A percentile compares a stretch with the other conserved stretches of the same genome.
Evolutionary conservation across 371 early-diverging fungal species (phyloP).

Genomic region (Mortierella sp.): DNA sequence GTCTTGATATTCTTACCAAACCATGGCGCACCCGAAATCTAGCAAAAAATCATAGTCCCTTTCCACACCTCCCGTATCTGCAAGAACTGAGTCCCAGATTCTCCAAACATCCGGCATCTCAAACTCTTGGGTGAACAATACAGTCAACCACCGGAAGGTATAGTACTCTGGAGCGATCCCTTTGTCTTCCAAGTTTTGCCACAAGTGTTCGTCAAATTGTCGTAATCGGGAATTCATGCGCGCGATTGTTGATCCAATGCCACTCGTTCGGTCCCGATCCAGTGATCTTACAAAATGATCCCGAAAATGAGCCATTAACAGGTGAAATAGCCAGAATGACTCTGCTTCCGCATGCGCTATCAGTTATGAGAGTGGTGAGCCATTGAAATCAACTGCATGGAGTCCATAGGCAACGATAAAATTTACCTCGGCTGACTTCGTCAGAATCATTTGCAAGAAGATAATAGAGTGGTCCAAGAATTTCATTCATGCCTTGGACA

Average conservation of each 20-base stretch:
- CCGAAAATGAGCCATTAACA: conserved; percentile 77
- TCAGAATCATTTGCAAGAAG: conserved; percentile 78
- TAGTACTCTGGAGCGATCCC: conserved; percentile 84
- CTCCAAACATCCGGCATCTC: conserved; percentile 84
- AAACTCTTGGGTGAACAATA: conserved; percentile 87
- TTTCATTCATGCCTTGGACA: conserved; percentile 93
- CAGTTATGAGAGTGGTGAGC: neutral
- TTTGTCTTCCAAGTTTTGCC: conserved; percentile 72
- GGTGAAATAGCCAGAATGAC: conserved; percentile 84
- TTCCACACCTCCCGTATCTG: conserved; percentile 65
- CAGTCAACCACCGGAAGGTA: conserved; percentile 90
- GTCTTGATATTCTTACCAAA: conserved; percentile 64
- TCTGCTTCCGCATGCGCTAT: conserved; percentile 89
- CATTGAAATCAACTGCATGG: neutral
- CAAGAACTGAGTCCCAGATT: conserved; percentile 88
- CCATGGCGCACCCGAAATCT: conserved; percentile 84
- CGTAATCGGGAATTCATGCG: conserved; percentile 70
- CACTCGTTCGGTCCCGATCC: conserved; percentile 71
- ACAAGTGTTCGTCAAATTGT: conserved; percentile 72
- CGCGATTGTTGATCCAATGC: conserved; percentile 72
- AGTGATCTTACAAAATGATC: conserved; percentile 85
- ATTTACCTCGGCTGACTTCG: conserved; percentile 55
- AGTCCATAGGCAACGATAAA: neutral
- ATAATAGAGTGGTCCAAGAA: conserved; percentile 88
- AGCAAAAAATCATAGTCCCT: conserved; percentile 78